Base-by-base conservation (phyloP, 352 stramenopile genomes). In the Phytophthora pseudosyringae region DNA sequence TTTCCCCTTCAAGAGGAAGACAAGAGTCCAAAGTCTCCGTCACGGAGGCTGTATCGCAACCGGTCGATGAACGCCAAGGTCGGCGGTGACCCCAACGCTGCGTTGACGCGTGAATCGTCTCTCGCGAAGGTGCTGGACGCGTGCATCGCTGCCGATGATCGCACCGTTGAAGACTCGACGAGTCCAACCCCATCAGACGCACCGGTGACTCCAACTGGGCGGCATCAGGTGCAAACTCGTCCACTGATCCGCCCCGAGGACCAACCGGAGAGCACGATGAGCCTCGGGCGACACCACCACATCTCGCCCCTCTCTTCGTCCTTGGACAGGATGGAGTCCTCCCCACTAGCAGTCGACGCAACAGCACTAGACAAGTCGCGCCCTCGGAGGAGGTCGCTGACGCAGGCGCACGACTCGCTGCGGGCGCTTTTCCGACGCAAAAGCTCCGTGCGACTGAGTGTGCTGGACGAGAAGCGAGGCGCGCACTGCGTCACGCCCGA, bases 401-500 rank as follows among this genome's bases (percentile, higher is more conserved):
- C 80, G 1, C 51, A 86, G 10, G 48, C 66, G 10, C 73, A 84
- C 32, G 73, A 82, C 48, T 83, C 74, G 40, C 47, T 83, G n/a
- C 69, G 68, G 18, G 10, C 68, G 10, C 10, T 87, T 11, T 39
- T 73, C 15, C 41, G 31, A 1, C 55, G 60, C 1, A 67, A 73
- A 8, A 71, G 45, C 49, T 59, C 68, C n/a, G 18, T 54, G 10
- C 59, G 40, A 16, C n/a, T 55, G 33, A 62, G 18, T 29, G 25
- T 62, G 18, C 15, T 56, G 25, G 56, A 61, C 7, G 56, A 59
- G 38, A 57, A 64, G 16, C 54, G 54, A 28, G 40, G 16, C 5
- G 32, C 55, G 8, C 44, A 59, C 40, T 35, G 13, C n/a, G 26
- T 43, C 29, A 26, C 15, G 8, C 1, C 10, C 31, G 44, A 64